Conservation (phyloP, 805 yeast genomes). For the Lipomyces spencermartinsiae region DNA sequence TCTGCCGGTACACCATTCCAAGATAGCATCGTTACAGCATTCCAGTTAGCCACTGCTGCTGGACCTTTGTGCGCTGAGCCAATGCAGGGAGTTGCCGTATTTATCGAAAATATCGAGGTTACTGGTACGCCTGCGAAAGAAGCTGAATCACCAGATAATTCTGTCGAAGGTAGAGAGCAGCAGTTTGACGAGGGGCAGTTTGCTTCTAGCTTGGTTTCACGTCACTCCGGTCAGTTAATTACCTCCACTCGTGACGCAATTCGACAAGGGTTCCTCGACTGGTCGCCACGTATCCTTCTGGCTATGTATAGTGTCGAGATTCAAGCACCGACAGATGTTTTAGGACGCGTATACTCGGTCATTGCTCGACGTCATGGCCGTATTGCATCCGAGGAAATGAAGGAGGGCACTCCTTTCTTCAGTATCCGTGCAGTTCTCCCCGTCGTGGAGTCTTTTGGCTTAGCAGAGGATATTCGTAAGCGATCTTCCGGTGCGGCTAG, state of each 20-base stretch:
- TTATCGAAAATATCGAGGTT: conserved; percentile 52
- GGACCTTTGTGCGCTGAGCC: conserved; percentile 94
- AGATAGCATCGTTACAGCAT: conserved; percentile 77
- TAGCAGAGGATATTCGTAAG: conserved; percentile 92
- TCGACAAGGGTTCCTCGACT: conserved; percentile 70
- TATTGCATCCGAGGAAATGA: conserved; percentile 90
- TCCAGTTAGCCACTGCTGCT: conserved; percentile 76
- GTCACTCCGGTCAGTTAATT: conserved; percentile 73
- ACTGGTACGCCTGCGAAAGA: conserved; percentile 28
- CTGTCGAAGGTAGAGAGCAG: conserved; percentile 36
- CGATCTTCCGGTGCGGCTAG: conserved; percentile 96
- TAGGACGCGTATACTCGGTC: conserved; percentile 95
- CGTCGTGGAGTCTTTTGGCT: conserved; percentile 95
- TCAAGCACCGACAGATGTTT: conserved; percentile 91
- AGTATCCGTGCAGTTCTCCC: conserved; percentile 85
- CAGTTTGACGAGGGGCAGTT: conserved; percentile 24
- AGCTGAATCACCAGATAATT: conserved; percentile 6
- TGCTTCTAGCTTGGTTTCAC: conserved; percentile 46
- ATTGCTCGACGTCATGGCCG: conserved; percentile 87
- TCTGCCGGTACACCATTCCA: conserved; percentile 19
- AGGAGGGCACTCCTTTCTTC: conserved; percentile 97
- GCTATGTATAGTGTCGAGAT: conserved; percentile 95
- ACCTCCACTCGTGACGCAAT: conserved; percentile 75
- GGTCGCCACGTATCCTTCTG: conserved; percentile 88
- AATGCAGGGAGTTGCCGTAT: conserved; percentile 76